These are phyloP conservation scores for Beauveria caledonica DNA, from an alignment of 2,329 filamentous ascomycete genomes.

Conservation along the genomic window DNA sequence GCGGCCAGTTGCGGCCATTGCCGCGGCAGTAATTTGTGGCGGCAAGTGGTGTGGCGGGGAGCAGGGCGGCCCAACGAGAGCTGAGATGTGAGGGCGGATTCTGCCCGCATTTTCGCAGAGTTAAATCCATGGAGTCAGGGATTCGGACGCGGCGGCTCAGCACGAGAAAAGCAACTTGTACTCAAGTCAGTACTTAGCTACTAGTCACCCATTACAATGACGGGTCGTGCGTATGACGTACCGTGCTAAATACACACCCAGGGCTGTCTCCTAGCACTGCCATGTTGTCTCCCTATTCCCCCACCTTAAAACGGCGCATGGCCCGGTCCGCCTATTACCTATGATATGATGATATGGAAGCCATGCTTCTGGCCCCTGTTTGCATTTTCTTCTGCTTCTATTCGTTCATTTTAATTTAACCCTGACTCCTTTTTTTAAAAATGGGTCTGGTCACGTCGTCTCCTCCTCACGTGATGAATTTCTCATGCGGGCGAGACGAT, in stretches of 20 bases:
- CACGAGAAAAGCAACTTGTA: background rate
- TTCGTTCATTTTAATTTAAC: background rate
- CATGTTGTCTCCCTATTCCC: background rate
- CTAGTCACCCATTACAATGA: background rate
- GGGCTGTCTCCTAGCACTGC: background rate
- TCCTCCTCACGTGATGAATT: slow-evolving; percentile 7
- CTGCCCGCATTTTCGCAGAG: background rate
- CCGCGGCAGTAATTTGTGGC: background rate
- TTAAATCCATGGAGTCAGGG: background rate
- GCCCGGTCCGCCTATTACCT: slow-evolving; percentile 3
- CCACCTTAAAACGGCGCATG: slow-evolving; percentile 10
- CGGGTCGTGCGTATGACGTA: background rate
- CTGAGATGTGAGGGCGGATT: slow-evolving; percentile 5
- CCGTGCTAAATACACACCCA: slow-evolving; percentile 1
- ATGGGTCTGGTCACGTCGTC: slow-evolving; percentile 9
- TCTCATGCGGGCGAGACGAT: slow-evolving; percentile 8
- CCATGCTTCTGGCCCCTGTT: background rate
- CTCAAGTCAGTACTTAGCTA: background rate
- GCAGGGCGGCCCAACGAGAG: background rate
- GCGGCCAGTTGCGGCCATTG: background rate
- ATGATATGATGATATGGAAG: background rate
- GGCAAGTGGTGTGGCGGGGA: background rate
- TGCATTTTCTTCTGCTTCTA: background rate
- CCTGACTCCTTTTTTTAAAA: background rate
- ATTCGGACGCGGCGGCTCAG: background rate